Conservation (phyloP, 257 asterid genomes). For the Solanum clarkiae region DNA sequence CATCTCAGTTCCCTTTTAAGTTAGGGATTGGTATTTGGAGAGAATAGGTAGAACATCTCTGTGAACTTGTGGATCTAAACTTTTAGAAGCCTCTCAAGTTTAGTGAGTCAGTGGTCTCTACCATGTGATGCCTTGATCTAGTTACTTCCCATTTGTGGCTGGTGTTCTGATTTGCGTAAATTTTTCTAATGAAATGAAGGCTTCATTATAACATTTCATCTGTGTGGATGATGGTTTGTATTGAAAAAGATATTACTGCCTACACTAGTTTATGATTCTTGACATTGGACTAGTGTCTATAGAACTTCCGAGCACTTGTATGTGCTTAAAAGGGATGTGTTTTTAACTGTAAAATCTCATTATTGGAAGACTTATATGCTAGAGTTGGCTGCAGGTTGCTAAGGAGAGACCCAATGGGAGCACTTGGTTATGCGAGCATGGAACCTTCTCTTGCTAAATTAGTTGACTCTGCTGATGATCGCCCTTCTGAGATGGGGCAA, state of each 20-base stretch:
- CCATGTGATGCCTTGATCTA: neutral
- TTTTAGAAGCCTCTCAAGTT: neutral
- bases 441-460: conserved; percentile 29
- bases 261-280: neutral
- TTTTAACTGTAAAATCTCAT: neutral
- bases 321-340: neutral
- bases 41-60: neutral
- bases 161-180: neutral
- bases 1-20: neutral
- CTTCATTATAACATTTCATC: neutral
- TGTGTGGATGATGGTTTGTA: neutral
- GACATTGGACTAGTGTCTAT: neutral
- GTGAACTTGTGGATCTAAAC: neutral
- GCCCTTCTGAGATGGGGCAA: conserved; percentile 84
- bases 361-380: neutral
- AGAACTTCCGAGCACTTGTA: neutral
- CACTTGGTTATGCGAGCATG: conserved; percentile 69
- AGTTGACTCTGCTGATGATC: conserved; percentile 43
- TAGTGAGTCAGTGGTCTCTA: neutral
- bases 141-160: neutral
- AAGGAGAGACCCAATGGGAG: conserved; percentile 98
- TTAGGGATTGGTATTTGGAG: neutral
- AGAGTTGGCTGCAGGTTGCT: conserved; percentile 52
- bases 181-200: neutral
- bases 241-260: neutral